These are phyloP conservation scores for Pseudogymnoascus sp. DNA, from an alignment of 2,329 filamentous ascomycete genomes.

Conservation along the genomic window DNA sequence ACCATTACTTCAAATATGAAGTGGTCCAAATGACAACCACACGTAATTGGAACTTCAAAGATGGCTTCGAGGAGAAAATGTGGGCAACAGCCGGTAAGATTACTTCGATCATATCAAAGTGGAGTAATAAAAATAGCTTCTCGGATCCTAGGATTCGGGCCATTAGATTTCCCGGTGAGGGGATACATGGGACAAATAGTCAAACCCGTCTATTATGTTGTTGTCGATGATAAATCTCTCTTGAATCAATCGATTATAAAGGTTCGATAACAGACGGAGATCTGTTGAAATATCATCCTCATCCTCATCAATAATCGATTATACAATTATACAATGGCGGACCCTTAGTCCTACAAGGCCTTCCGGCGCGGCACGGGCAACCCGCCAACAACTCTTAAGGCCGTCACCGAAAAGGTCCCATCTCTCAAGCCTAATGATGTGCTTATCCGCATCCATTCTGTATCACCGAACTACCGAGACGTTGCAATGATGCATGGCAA, in stretches of 20 bases:
- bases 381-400: background rate
- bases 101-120: background rate
- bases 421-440: background rate
- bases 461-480: slow-evolving; percentile 1
- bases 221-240: background rate
- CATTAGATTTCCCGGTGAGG: background rate
- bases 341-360: background rate
- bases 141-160: background rate
- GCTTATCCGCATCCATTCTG: background rate
- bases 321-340: background rate
- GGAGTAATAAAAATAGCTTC: background rate
- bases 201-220: background rate
- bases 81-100: background rate
- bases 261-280: background rate
- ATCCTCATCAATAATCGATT: background rate
- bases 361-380: background rate
- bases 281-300: background rate
- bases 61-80: background rate
- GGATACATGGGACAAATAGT: background rate
- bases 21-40: background rate
- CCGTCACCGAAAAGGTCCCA: background rate
- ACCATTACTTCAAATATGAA: background rate
- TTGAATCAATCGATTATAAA: background rate
- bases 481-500: background rate
- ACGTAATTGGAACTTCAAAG: background rate